Evolutionary conservation across 2,329 filamentous ascomycete species (phyloP).

Genomic region (Onygenales sp.): DNA sequence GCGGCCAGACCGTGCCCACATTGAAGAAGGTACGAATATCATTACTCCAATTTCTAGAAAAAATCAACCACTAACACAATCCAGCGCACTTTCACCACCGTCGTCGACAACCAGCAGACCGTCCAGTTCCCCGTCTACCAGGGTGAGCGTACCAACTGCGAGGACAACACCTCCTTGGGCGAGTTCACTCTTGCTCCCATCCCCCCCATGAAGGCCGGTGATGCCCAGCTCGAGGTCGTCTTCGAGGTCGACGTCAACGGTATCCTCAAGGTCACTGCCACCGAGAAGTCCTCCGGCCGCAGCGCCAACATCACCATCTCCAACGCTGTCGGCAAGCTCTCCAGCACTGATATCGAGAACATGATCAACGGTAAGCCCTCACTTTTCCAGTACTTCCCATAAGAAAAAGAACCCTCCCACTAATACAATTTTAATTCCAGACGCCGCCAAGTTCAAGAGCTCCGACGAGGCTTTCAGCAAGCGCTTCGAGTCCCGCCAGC

Average conservation of each 20-base stretch:
- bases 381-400: neutral
- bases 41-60: neutral
- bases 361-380: slow-evolving; percentile 70
- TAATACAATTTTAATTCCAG: slow-evolving; percentile 28
- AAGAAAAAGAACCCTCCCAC: slow-evolving; percentile 10
- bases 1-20: slow-evolving; percentile 65
- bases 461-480: slow-evolving; percentile 98
- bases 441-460: slow-evolving; percentile 98
- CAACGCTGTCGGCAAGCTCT: slow-evolving; percentile 99
- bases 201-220: slow-evolving; percentile 80
- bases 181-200: slow-evolving; percentile 93
- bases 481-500: slow-evolving; percentile 97
- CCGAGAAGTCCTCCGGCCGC: slow-evolving; percentile 96
- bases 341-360: slow-evolving; percentile 85
- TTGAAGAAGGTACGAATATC: slow-evolving; percentile 58
- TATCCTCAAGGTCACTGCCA: slow-evolving; percentile 98
- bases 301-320: slow-evolving; percentile 99
- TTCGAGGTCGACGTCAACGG: slow-evolving; percentile 99
- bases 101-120: slow-evolving; percentile 57
- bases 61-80: neutral
- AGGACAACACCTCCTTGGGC: slow-evolving; percentile 94
- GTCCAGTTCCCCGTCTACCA: slow-evolving; percentile 91
- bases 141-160: slow-evolving; percentile 95
- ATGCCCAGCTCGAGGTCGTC: slow-evolving; percentile 92
- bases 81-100: slow-evolving; percentile 67